Conservation (phyloP, 129 eudicot genomes). For the Erigeron canadensis region DNA sequence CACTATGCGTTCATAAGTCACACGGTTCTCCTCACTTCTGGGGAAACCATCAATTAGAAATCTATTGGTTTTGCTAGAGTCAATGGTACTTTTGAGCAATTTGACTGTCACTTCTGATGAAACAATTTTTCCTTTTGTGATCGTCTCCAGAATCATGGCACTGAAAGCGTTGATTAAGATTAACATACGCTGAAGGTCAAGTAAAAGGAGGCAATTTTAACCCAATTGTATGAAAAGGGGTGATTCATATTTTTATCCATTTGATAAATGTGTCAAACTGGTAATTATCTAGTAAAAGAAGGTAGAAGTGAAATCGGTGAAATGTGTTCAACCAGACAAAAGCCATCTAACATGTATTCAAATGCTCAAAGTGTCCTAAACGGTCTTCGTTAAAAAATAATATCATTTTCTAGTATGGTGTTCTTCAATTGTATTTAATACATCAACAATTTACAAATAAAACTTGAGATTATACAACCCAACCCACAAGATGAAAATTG, state of each 20-base stretch:
- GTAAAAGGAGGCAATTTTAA: not conserved
- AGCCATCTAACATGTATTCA: constrained; percentile 3
- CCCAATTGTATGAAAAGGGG: not conserved
- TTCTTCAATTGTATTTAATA: not conserved
- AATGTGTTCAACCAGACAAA: constrained; percentile 6
- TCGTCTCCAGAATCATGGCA: constrained; percentile 70
- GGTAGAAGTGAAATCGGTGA: not conserved
- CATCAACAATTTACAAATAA: not conserved
- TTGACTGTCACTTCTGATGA: constrained; percentile 92
- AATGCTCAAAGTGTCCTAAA: constrained; percentile 3
- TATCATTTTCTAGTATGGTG: not conserved
- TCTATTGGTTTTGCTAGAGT: constrained; percentile 48
- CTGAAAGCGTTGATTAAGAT: constrained; percentile 42
- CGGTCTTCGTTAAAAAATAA: not conserved
- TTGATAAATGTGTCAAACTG: not conserved
- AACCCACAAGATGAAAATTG: not conserved
- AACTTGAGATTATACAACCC: not conserved
- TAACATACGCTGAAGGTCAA: constrained; percentile 16
- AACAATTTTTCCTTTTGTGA: constrained; percentile 81
- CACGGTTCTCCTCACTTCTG: constrained; percentile 85
- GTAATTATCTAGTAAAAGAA: not conserved
- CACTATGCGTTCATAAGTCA: constrained; percentile 76
- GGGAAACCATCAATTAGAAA: constrained; percentile 92
- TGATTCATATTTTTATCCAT: not conserved
- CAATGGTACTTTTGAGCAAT: constrained; percentile 62